Percentiles rank a stretch among this genome's conserved stretches.
phyloP scores from a whole-genome alignment of 2,329 filamentous ascomycete species.

The Rutstroemia sp. region DNA sequence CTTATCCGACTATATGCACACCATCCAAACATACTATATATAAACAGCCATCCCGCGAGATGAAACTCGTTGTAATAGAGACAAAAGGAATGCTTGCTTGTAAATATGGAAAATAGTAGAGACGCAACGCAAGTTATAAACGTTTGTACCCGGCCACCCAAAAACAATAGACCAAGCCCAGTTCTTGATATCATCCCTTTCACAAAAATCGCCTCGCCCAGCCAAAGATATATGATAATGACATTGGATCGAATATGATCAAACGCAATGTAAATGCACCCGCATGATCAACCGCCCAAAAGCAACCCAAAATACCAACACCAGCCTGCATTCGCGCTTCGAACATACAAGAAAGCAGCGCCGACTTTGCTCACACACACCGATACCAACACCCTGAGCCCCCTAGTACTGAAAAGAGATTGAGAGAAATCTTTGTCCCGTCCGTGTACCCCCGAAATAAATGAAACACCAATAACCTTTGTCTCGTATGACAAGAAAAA shows the following conservation, averaged over 20 bases:
- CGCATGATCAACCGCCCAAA: conserved; percentile 23
- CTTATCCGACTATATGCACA: background rate
- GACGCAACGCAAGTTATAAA: background rate
- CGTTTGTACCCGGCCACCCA: conserved; percentile 6
- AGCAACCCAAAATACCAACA: conserved; percentile 15
- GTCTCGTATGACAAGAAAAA: conserved; percentile 20
- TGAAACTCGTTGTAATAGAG: background rate
- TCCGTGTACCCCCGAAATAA: conserved; percentile 19
- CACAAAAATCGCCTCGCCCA: conserved; percentile 10
- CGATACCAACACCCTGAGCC: conserved; percentile 22
- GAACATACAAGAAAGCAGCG: conserved; percentile 23
- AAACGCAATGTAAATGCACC: conserved; percentile 22
- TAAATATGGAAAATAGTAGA: background rate
- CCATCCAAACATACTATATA: background rate
- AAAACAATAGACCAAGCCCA: conserved; percentile 3
- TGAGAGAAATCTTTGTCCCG: conserved; percentile 27
- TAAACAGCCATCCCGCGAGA: background rate
- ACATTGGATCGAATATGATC: conserved; percentile 11
- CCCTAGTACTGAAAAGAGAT: conserved; percentile 18
- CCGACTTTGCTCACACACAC: conserved; percentile 19
- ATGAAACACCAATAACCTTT: conserved; percentile 24
- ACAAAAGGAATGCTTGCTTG: background rate
- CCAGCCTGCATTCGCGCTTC: conserved; percentile 11
- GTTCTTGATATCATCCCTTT: conserved; percentile 11
- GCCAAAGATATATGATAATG: conserved; percentile 10